These are phyloP conservation scores for Gossypium bickii DNA, from an alignment of 345 rosid species.

Conservation along the genomic window DNA sequence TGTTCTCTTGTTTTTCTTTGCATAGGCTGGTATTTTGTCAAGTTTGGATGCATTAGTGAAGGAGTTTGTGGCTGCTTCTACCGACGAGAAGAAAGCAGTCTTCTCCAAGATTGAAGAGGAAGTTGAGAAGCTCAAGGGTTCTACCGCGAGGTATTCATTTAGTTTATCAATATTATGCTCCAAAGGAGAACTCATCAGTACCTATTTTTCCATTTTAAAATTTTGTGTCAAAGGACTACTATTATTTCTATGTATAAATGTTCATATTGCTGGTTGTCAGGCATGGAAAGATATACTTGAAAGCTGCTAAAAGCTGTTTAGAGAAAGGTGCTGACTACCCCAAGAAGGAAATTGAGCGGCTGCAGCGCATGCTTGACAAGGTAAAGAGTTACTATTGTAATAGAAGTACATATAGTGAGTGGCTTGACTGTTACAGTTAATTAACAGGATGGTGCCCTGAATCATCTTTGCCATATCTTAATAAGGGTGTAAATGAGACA, in stretches of 20 bases:
- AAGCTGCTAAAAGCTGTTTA: conserved; percentile 60
- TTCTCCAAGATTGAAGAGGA: conserved; percentile 68
- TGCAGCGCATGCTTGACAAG: conserved; percentile 81
- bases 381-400: conserved; percentile 25
- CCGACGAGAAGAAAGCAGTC: conserved; percentile 66
- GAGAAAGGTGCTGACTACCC: conserved; percentile 76
- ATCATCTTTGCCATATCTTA: background rate
- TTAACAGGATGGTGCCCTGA: background rate
- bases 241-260: background rate
- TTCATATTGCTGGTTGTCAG: conserved; percentile 29
- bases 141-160: conserved; percentile 46
- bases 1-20: background rate
- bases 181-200: background rate
- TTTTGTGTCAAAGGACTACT: background rate
- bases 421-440: background rate
- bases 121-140: conserved; percentile 68
- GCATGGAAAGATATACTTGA: conserved; percentile 73
- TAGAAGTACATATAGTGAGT: background rate
- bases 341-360: conserved; percentile 70
- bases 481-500: too few species aligned
- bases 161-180: background rate
- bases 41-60: conserved; percentile 74
- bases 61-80: conserved; percentile 67
- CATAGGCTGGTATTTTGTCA: conserved; percentile 80
- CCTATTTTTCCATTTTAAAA: background rate